Evolutionary conservation across 192 early-diverging fungal species (phyloP).

Genomic region (Mortierella alpina): DNA sequence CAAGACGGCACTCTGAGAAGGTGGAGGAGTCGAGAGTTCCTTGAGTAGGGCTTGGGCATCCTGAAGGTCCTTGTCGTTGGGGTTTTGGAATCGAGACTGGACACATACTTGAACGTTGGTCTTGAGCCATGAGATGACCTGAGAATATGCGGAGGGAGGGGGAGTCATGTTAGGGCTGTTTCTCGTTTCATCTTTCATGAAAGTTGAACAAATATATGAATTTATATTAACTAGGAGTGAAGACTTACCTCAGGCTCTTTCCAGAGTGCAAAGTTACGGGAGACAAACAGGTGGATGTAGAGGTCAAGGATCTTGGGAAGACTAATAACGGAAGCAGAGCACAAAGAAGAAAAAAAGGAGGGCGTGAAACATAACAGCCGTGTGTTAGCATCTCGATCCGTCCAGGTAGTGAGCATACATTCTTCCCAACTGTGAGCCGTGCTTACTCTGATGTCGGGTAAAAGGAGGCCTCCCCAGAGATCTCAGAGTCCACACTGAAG

Average conservation of each 20-base stretch:
- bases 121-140: conserved; percentile 57
- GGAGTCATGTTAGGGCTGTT: neutral
- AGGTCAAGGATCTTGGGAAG: conserved; percentile 66
- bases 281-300: conserved; percentile 78
- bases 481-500: conserved; percentile 65
- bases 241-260: conserved; percentile 76
- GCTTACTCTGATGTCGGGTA: conserved; percentile 53
- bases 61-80: conserved; percentile 27
- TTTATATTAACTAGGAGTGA: neutral
- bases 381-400: too few species aligned
- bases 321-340: conserved; percentile 4
- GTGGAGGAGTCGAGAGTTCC: conserved; percentile 7
- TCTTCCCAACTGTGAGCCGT: neutral
- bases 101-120: conserved; percentile 29
- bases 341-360: conserved; percentile 13
- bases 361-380: conserved; percentile 15
- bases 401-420: too few species aligned
- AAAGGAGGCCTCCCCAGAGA: conserved; percentile 67
- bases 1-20: conserved; percentile 4
- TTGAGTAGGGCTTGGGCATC: conserved; percentile 15
- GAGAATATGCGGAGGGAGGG: neutral
- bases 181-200: neutral
- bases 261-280: conserved; percentile 82
- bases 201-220: too few species aligned
- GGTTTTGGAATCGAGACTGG: conserved; percentile 26